These are phyloP conservation scores for Cercospora brassicicola DNA, from an alignment of 2,329 filamentous ascomycete genomes.

Conservation along the genomic window DNA sequence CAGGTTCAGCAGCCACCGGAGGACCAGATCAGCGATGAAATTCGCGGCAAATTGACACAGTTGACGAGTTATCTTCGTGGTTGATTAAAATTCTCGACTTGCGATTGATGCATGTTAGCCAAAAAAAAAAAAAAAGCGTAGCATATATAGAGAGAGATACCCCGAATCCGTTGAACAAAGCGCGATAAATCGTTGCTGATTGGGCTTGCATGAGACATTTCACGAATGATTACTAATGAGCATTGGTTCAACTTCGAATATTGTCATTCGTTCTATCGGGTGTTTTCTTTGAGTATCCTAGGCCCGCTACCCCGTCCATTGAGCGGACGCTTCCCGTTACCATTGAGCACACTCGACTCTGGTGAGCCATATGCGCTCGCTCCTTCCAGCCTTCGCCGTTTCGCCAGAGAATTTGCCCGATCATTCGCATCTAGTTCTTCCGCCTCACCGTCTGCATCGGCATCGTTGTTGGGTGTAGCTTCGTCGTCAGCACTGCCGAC, in stretches of 20 bases:
- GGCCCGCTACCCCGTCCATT: not conserved
- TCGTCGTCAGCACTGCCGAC: slow-evolving; percentile 27
- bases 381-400: slow-evolving; percentile 17
- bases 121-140: not conserved
- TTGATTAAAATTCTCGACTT: not conserved
- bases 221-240: not conserved
- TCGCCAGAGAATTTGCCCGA: slow-evolving; percentile 20
- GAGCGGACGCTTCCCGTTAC: slow-evolving; percentile 7
- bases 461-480: slow-evolving; percentile 18
- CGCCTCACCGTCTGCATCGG: slow-evolving; percentile 26
- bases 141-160: slow-evolving; percentile 8
- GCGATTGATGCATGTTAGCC: not conserved
- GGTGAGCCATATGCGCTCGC: not conserved
- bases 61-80: slow-evolving; percentile 54
- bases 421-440: slow-evolving; percentile 21
- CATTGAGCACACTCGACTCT: not conserved
- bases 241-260: not conserved
- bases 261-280: not conserved
- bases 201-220: slow-evolving; percentile 1
- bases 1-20: slow-evolving; percentile 69
- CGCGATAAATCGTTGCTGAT: not conserved
- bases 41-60: slow-evolving; percentile 64
- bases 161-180: not conserved
- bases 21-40: slow-evolving; percentile 74
- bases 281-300: slow-evolving; percentile 4